Conservation (phyloP, 441 rosid species). For the Adansonia madagascariensis region DNA sequence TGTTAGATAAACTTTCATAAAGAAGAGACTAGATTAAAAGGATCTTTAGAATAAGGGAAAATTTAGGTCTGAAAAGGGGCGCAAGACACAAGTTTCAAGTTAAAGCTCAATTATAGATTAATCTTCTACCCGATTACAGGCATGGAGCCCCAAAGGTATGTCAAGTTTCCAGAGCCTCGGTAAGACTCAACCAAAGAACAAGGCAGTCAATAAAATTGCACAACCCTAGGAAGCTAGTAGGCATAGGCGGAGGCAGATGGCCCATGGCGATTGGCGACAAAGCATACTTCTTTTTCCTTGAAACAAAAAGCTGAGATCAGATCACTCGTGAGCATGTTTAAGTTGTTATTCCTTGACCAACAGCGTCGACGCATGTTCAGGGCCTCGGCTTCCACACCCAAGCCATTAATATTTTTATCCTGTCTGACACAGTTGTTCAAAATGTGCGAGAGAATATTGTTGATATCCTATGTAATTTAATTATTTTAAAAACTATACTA, state of each 20-base stretch:
- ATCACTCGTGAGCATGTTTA: not conserved
- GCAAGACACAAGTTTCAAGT: no score
- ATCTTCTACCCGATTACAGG: no score
- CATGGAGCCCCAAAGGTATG: no score
- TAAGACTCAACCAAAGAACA: no score
- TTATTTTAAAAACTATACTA: not conserved
- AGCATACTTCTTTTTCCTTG: not conserved
- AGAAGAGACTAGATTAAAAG: no score
- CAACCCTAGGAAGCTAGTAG: not conserved
- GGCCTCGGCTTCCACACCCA: not conserved
- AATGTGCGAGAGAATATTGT: not conserved
- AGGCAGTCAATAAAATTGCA: not conserved
- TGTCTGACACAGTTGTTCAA: not conserved
- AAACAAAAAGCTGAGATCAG: not conserved
- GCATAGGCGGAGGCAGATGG: not conserved
- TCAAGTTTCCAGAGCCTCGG: no score
- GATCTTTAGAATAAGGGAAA: no score
- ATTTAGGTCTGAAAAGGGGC: no score
- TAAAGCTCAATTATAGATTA: no score
- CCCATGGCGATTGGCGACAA: not conserved
- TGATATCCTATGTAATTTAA: not conserved
- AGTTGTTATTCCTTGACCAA: constrained; percentile 18
- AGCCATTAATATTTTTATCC: not conserved
- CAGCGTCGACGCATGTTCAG: not conserved
- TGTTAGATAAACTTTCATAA: no score